Evolutionary conservation across 441 rosid genomes (phyloP).

Genomic region (Gossypium schwendimanii): DNA sequence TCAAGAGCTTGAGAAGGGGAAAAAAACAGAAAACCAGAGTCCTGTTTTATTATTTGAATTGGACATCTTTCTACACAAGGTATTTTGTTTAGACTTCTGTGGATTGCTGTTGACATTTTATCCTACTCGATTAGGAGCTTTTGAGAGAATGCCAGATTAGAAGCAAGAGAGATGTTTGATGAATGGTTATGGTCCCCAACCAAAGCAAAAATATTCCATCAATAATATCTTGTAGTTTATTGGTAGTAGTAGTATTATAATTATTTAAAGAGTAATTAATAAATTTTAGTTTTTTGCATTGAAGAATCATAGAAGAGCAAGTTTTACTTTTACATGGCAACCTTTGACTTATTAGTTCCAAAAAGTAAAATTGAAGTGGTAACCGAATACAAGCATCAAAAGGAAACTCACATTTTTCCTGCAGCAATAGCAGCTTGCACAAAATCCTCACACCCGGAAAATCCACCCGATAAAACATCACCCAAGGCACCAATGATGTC

Average conservation of each 20-base stretch:
- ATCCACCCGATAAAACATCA: conserved; percentile 77
- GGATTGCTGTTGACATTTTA: too few relatives aligned
- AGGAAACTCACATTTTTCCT: conserved; percentile 33
- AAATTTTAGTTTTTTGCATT: background rate
- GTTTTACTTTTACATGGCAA: background rate
- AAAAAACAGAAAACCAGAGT: too few relatives aligned
- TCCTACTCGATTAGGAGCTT: too few relatives aligned
- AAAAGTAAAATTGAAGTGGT: background rate
- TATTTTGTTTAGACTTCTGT: too few relatives aligned
- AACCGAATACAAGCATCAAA: background rate
- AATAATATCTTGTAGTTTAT: background rate
- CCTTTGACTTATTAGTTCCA: background rate
- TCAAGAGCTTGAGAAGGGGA: too few relatives aligned
- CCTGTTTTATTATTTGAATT: too few relatives aligned
- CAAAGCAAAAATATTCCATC: background rate
- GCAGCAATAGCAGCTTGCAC: conserved; percentile 63
- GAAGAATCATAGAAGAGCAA: background rate
- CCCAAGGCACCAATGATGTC: conserved; percentile 73
- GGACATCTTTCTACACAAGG: too few relatives aligned
- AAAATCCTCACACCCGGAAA: conserved; percentile 64
- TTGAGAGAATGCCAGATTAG: too few relatives aligned
- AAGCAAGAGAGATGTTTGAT: background rate
- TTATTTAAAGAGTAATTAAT: background rate
- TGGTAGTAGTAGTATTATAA: background rate
- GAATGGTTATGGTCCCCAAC: background rate